Evolutionary conservation across 1,284 basidiomycete genomes (phyloP).

Genomic region (Ustilago esculenta): DNA sequence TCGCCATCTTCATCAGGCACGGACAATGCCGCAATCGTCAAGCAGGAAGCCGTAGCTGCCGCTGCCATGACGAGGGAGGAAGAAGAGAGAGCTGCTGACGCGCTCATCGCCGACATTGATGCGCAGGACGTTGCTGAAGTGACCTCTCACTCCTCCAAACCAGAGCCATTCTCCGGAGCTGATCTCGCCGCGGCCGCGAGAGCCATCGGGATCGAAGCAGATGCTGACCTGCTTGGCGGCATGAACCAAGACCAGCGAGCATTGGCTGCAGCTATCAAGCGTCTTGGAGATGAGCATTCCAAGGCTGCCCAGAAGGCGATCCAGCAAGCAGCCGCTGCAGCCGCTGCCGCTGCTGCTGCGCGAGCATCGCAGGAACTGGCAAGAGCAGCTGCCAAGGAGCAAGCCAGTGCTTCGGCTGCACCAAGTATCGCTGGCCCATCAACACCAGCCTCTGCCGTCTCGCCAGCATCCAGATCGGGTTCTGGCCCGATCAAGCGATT

Average conservation of each 20-base stretch:
- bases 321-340: conserved; percentile 41
- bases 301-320: conserved; percentile 42
- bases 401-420: not conserved
- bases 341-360: conserved; percentile 30
- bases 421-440: conserved; percentile 3
- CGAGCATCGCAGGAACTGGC: conserved; percentile 42
- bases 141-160: not conserved
- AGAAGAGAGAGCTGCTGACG: conserved; percentile 41
- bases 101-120: conserved; percentile 28
- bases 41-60: not conserved
- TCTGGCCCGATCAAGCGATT: conserved; percentile 53
- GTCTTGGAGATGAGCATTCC: conserved; percentile 40
- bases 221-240: conserved; percentile 44
- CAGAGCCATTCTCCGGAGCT: conserved; percentile 23
- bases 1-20: not conserved
- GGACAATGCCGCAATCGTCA: not conserved
- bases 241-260: conserved; percentile 48
- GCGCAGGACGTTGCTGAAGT: not conserved
- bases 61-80: conserved; percentile 38
- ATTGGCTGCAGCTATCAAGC: conserved; percentile 49
- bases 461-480: conserved; percentile 3
- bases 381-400: conserved; percentile 27
- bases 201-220: conserved; percentile 50
- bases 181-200: conserved; percentile 52
- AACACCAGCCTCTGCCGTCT: conserved; percentile 5